Percentiles rank a stretch among this genome's conserved stretches.
phyloP scores from a whole-genome alignment of 345 rosid species.

The Stellera chamaejasme region DNA sequence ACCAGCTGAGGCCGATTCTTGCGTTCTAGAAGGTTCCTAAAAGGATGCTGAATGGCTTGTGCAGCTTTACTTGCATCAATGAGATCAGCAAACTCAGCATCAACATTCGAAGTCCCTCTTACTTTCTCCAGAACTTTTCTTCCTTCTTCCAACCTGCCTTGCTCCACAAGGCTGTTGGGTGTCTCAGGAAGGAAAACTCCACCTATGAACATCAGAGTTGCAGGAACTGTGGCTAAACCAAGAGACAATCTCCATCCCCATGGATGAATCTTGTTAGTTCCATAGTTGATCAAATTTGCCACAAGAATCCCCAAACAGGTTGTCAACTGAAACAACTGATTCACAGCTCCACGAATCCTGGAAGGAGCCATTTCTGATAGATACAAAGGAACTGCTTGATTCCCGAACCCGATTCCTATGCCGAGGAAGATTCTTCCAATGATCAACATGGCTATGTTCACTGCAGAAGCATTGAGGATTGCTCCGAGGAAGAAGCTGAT shows the following conservation, averaged over 20 bases:
- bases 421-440: conserved; percentile 71
- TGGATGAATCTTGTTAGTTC: conserved; percentile 67
- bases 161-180: conserved; percentile 77
- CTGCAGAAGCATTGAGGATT: conserved; percentile 54
- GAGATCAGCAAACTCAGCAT: conserved; percentile 69
- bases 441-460: conserved; percentile 58
- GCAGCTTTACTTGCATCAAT: conserved; percentile 74
- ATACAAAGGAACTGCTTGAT: conserved; percentile 85
- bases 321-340: conserved; percentile 78
- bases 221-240: conserved; percentile 61
- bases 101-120: conserved; percentile 56
- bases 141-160: conserved; percentile 61
- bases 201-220: conserved; percentile 59
- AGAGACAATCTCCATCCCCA: conserved; percentile 90
- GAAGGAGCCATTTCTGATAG: conserved; percentile 96
- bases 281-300: conserved; percentile 64
- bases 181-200: conserved; percentile 68
- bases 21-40: conserved; percentile 48
- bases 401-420: conserved; percentile 76
- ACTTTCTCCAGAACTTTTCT: conserved; percentile 50
- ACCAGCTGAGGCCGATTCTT: conserved; percentile 68
- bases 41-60: conserved; percentile 53
- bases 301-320: conserved; percentile 76
- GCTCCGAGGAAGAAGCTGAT: conserved; percentile 80
- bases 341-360: conserved; percentile 66